Percentiles rank a stretch among this genome's conserved stretches.
Conservation (phyloP, 2,329 filamentous ascomycete species). For the Chaetomium sp. region DNA sequence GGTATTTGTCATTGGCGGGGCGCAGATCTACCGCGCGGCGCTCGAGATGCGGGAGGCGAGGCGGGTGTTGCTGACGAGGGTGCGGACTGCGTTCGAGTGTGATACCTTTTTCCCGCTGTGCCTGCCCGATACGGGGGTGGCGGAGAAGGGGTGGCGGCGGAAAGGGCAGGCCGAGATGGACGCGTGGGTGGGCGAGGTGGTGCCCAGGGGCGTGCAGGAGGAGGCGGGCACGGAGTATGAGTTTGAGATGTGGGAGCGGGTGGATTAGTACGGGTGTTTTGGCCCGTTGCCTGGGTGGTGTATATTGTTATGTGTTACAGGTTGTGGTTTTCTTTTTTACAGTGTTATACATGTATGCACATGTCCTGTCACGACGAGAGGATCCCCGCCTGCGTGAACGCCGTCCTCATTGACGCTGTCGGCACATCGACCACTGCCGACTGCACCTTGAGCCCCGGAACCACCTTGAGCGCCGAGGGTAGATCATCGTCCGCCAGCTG, state of each 20-base stretch:
- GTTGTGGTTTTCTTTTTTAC: conserved; percentile 1
- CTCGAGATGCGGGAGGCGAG: conserved; percentile 60
- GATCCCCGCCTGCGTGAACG: conserved; percentile 29
- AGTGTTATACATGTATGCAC: conserved; percentile 3
- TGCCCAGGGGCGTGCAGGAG: conserved; percentile 57
- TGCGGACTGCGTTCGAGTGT: conserved; percentile 71
- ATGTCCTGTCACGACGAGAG: not conserved
- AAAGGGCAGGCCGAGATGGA: conserved; percentile 56
- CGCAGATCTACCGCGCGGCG: conserved; percentile 77
- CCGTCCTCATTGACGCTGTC: conserved; percentile 37
- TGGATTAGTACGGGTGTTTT: conserved; percentile 14
- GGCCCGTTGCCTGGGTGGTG: not conserved
- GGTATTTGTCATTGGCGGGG: conserved; percentile 88
- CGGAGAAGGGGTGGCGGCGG: conserved; percentile 55
- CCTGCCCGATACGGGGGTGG: conserved; percentile 45
- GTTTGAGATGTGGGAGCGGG: conserved; percentile 74
- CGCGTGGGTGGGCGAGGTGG: conserved; percentile 66
- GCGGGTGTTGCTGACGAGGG: conserved; percentile 69
- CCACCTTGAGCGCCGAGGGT: conserved; percentile 41
- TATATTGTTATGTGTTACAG: conserved; percentile 4
- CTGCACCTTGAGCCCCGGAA: conserved; percentile 49
- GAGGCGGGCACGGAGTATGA: conserved; percentile 68
- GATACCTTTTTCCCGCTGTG: conserved; percentile 73
- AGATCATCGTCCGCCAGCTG: conserved; percentile 49
- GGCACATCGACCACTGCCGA: conserved; percentile 46